Conservation (phyloP, 148 eudicot species). For the Dysphania ambrosioides region DNA sequence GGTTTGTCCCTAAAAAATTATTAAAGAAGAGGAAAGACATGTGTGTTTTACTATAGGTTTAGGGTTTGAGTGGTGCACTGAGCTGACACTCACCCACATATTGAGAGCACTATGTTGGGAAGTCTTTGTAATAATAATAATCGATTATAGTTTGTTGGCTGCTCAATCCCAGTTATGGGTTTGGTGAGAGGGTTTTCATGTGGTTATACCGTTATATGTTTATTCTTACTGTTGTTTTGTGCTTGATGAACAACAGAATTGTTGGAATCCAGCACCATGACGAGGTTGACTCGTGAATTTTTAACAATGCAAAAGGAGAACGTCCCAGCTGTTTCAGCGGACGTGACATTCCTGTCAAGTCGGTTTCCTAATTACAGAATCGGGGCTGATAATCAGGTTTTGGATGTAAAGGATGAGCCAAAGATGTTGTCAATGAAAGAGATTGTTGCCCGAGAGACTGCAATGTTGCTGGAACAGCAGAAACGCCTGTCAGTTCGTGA, state of each 20-base stretch:
- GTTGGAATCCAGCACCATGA: conserved; percentile 48
- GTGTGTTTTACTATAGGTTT: conserved; percentile 19
- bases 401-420: conserved; percentile 62
- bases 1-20: background rate
- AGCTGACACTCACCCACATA: conserved; percentile 28
- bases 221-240: conserved; percentile 16
- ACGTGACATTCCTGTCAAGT: conserved; percentile 71
- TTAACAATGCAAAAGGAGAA: conserved; percentile 73
- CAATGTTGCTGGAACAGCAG: conserved; percentile 86
- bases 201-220: conserved; percentile 7
- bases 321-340: conserved; percentile 79
- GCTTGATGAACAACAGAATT: conserved; percentile 20
- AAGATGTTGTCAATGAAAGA: conserved; percentile 74
- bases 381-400: conserved; percentile 75
- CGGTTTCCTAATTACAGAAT: conserved; percentile 88
- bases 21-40: too few relatives aligned
- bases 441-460: conserved; percentile 83
- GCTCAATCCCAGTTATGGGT: conserved; percentile 21
- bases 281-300: conserved; percentile 77
- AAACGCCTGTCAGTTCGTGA: conserved; percentile 94
- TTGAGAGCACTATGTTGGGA: conserved; percentile 24
- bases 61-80: conserved; percentile 24
- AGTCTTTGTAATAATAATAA: conserved; percentile 26
- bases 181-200: conserved; percentile 28
- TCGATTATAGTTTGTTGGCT: conserved; percentile 21